A percentile compares a stretch with the other conserved stretches of the same genome.
phyloP scores from a whole-genome alignment of 2,329 filamentous ascomycete genomes.

The Alternaria ventricosa region DNA sequence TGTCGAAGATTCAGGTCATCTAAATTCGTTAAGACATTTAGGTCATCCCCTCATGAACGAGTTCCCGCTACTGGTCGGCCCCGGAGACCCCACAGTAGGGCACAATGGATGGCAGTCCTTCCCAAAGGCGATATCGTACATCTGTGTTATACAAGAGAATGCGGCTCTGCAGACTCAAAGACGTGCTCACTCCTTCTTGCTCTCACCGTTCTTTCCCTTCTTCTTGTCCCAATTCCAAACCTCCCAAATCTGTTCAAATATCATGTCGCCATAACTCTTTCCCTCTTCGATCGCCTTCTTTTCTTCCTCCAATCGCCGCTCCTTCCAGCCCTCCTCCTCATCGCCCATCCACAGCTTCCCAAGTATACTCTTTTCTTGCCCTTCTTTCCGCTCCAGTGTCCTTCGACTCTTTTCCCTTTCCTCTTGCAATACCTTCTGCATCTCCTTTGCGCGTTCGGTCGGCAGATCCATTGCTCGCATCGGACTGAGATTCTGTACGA shows the following conservation, averaged over 20 bases:
- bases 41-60: background rate
- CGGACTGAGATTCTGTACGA: slow-evolving; percentile 42
- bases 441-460: slow-evolving; percentile 47
- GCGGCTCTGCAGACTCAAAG: background rate
- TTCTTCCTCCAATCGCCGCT: slow-evolving; percentile 53
- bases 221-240: slow-evolving; percentile 56
- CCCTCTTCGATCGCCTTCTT: slow-evolving; percentile 49
- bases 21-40: background rate
- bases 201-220: slow-evolving; percentile 24
- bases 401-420: slow-evolving; percentile 42
- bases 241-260: slow-evolving; percentile 56
- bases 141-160: background rate
- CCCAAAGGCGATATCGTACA: slow-evolving; percentile 3
- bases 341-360: slow-evolving; percentile 50
- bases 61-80: background rate
- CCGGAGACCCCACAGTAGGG: background rate
- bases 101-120: background rate
- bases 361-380: slow-evolving; percentile 34
- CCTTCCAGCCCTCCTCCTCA: slow-evolving; percentile 55
- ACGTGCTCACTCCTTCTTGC: slow-evolving; percentile 29
- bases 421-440: slow-evolving; percentile 48
- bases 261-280: slow-evolving; percentile 52
- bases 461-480: slow-evolving; percentile 33
- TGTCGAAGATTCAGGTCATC: background rate
- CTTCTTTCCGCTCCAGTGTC: slow-evolving; percentile 32